Conservation (phyloP, 2,329 filamentous ascomycete genomes). For the Colletotrichum sidae region DNA sequence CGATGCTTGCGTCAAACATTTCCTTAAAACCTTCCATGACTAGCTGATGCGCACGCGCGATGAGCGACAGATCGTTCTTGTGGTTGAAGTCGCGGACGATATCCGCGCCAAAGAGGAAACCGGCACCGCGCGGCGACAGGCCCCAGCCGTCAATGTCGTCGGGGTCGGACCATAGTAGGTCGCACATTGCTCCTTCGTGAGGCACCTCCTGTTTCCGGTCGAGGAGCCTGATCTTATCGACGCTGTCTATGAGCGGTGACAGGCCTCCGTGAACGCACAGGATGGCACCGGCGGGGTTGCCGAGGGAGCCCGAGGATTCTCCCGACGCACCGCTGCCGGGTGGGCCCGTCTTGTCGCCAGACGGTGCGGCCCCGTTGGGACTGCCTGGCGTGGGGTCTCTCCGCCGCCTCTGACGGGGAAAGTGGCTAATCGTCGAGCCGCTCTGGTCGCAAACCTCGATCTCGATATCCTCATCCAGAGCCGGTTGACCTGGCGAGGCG, state of each 20-base stretch:
- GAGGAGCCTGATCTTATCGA: constrained; percentile 94
- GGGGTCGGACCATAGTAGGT: constrained; percentile 96
- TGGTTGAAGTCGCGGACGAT: constrained; percentile 98
- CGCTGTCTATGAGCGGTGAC: constrained; percentile 88
- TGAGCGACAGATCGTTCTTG: constrained; percentile 89
- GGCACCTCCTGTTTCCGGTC: constrained; percentile 98
- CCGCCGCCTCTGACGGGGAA: constrained; percentile 59
- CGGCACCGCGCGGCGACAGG: constrained; percentile 90
- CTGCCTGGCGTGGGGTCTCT: constrained; percentile 43
- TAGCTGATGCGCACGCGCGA: constrained; percentile 94
- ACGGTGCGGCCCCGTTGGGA: constrained; percentile 45
- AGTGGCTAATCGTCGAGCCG: constrained; percentile 81
- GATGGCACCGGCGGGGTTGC: constrained; percentile 82
- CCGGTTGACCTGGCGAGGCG: constrained; percentile 57
- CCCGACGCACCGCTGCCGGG: constrained; percentile 84
- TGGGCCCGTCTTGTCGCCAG: constrained; percentile 69
- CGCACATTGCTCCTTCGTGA: constrained; percentile 98
- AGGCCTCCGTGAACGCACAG: constrained; percentile 96
- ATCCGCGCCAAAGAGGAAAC: constrained; percentile 94
- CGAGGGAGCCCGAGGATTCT: constrained; percentile 71
- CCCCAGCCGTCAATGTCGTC: constrained; percentile 99
- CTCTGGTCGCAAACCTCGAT: constrained; percentile 92
- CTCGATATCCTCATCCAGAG: constrained; percentile 80
- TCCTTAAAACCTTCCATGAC: constrained; percentile 99
- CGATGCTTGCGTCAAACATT: constrained; percentile 96